These are phyloP conservation scores for Drechslerella stenobrocha DNA, from an alignment of 2,329 filamentous ascomycete genomes.

Conservation along the genomic window DNA sequence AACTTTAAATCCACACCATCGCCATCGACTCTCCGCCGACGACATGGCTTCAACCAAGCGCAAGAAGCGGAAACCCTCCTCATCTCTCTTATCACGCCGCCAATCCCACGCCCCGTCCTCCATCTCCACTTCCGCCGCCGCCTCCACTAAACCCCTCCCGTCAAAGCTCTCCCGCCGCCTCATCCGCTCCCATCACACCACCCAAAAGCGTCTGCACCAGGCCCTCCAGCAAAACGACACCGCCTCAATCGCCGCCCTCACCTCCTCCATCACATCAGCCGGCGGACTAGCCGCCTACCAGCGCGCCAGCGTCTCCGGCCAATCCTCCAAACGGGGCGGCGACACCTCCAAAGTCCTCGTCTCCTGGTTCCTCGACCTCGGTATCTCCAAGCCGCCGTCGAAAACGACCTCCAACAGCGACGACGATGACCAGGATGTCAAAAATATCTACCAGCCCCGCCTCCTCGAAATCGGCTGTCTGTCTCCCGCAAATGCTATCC, in stretches of 20 bases:
- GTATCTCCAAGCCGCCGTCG: conserved; percentile 16
- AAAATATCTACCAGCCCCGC: conserved; percentile 57
- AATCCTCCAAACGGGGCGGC: conserved; percentile 67
- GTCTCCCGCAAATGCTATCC: conserved; percentile 76
- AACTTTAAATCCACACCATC: conserved; percentile 6
- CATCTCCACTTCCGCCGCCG: conserved; percentile 50
- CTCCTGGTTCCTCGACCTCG: conserved; percentile 62
- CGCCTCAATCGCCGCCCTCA: conserved; percentile 58
- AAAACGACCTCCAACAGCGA: not conserved
- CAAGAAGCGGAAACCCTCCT: conserved; percentile 38
- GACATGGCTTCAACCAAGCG: conserved; percentile 49
- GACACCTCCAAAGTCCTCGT: conserved; percentile 69
- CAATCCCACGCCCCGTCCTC: not conserved
- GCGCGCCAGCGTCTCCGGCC: conserved; percentile 69
- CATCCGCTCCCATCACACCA: conserved; percentile 68
- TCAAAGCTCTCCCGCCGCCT: conserved; percentile 67
- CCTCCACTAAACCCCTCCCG: conserved; percentile 62
- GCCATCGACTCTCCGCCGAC: conserved; percentile 22
- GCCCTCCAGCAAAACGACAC: conserved; percentile 63
- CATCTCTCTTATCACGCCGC: conserved; percentile 35
- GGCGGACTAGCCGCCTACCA: conserved; percentile 69
- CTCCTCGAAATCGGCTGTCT: conserved; percentile 90
- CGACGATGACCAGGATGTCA: conserved; percentile 9
- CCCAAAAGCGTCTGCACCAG: conserved; percentile 66
- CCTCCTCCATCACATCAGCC: conserved; percentile 62